These are phyloP conservation scores for Suhomyces sp. DNA, from an alignment of 805 yeast species.

Conservation along the genomic window DNA sequence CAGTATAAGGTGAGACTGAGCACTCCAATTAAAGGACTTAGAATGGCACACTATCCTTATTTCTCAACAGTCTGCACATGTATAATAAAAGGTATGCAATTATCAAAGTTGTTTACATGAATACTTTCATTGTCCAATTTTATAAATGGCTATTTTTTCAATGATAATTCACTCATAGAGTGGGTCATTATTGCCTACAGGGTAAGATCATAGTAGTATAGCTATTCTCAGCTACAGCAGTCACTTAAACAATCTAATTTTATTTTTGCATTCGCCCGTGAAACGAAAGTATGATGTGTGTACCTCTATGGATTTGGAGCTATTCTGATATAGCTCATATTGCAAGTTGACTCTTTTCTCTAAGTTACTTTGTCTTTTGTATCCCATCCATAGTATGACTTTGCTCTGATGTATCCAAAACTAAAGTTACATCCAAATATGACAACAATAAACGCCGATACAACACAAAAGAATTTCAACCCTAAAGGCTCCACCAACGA, in stretches of 20 bases:
- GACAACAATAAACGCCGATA: conserved; percentile 42
- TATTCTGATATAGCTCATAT: too few species aligned
- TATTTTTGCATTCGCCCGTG: neutral
- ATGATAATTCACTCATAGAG: neutral
- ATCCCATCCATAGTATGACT: conserved; percentile 40
- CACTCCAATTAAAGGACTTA: too few species aligned
- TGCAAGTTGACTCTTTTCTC: neutral
- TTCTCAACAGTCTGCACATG: too few species aligned
- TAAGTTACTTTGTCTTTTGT: neutral
- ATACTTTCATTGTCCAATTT: neutral
- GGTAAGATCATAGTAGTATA: too few species aligned
- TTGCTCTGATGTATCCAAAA: conserved; percentile 65
- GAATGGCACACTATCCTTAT: too few species aligned
- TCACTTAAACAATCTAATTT: too few species aligned
- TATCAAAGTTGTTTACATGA: too few species aligned
- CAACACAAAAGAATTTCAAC: conserved; percentile 50
- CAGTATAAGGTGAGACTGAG: too few species aligned
- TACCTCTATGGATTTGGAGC: too few species aligned
- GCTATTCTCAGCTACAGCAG: neutral
- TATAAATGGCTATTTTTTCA: neutral
- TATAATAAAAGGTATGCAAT: too few species aligned
- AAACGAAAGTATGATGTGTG: neutral
- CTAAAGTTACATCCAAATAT: conserved; percentile 58
- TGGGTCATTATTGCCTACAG: too few species aligned
- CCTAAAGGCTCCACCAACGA: conserved; percentile 69